Base-by-base conservation (phyloP, 2,329 filamentous ascomycete species). In the Aspergillus japonicus region DNA sequence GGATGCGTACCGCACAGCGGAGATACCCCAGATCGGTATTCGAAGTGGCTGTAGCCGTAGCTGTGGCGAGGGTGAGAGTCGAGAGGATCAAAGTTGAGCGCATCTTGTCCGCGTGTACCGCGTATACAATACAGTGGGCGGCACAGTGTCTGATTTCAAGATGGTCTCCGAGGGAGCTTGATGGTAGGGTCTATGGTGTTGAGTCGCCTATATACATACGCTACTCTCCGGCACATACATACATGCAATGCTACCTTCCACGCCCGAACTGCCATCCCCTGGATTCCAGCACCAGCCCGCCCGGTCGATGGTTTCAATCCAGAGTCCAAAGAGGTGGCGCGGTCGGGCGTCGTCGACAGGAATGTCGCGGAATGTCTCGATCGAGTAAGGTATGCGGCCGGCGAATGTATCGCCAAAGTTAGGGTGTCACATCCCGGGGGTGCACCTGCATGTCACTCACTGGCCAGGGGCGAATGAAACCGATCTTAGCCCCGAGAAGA, bases 1-100 rank as follows among this genome's bases (percentile, higher is more conserved):
- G 49, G 35, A 23, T 5, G 59, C 56, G 19, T 52, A 63, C 61
- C 21, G 49, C 61, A 11, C 61, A 63, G 21, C 61, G 54, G 23
- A 63, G 19, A 29, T 63, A 63, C 1, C 59, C 61, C 24, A 63
- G 26, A 1, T 49, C 59, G 0, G 23, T 39, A 8, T 59, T 21
- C 1, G 60, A 39, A 16, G 11, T 33, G 31, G 31, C 21, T 2
- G 21, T 21, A 21, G 21, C 31, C 4, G 29, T 35, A 14, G 59
- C 55, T n/a, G 50, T 48, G 10, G 55, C 61, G 19, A 63, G 58
- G 58, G 58, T 47, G n/a, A 50, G 24, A 1, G 53, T 54, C 12
- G 61, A 33, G 35, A 63, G 29, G 7, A 55, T 5, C 5, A 55
- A 24, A 5, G 48, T 26, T 1, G 26, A n/a, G 8, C 42, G 53